Conservation (phyloP, 306 rosid genomes). For the Citrullus amarus region DNA sequence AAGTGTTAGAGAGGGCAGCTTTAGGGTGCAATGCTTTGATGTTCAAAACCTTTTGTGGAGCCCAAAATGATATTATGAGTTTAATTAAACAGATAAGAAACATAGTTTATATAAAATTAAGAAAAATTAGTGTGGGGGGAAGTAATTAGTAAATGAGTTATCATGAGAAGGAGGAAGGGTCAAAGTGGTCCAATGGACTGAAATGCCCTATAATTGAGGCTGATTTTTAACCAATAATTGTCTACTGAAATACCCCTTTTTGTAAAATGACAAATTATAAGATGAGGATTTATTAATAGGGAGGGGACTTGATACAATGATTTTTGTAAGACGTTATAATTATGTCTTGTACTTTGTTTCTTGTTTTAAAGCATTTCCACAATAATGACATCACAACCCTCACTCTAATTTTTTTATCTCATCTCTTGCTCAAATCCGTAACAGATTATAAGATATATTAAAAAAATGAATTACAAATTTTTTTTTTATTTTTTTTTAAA, state of each 20-base stretch:
- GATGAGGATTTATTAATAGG: not conserved
- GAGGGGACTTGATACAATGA: constrained; percentile 18
- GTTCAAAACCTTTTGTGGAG: not conserved
- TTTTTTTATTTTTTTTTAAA: too few species aligned
- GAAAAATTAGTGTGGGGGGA: not conserved
- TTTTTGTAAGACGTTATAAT: constrained; percentile 22
- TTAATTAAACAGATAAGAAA: not conserved
- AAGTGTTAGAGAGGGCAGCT: not conserved
- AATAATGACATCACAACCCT: constrained; percentile 25
- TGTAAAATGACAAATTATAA: constrained; percentile 4
- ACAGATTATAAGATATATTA: not conserved
- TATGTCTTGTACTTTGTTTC: constrained; percentile 22
- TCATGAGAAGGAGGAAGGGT: not conserved
- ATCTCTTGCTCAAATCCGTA: not conserved
- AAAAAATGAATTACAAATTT: too few species aligned
- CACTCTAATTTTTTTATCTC: not conserved
- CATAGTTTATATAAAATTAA: not conserved
- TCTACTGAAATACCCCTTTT: constrained; percentile 1
- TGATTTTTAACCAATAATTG: not conserved
- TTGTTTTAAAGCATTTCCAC: constrained; percentile 13
- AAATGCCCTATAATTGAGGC: constrained; percentile 7
- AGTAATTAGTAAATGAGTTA: not conserved
- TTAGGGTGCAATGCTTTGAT: constrained; percentile 1
- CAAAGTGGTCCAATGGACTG: constrained; percentile 11
- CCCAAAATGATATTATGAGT: not conserved